A percentile compares a stretch with the other conserved stretches of the same genome.
Evolutionary conservation across 192 early-diverging fungal genomes (phyloP).

Genomic region (Gaertneriomyces semiglobifer): DNA sequence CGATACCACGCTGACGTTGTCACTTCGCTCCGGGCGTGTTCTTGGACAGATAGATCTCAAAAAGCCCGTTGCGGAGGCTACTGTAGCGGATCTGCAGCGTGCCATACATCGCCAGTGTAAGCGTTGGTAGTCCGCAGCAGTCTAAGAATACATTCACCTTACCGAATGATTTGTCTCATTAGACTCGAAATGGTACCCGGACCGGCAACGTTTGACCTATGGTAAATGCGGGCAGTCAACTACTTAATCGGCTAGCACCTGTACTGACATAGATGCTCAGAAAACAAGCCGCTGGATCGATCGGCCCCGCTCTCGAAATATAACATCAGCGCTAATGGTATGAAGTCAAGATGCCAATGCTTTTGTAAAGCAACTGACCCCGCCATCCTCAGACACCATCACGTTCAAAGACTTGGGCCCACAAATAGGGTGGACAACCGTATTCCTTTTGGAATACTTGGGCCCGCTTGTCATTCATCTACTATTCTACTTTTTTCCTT

Average conservation of each 20-base stretch:
- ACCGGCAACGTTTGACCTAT: constrained; percentile 79
- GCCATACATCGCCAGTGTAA: constrained; percentile 61
- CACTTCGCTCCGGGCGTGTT: constrained; percentile 26
- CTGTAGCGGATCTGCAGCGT: constrained; percentile 65
- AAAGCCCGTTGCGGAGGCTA: constrained; percentile 43
- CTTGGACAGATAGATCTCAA: constrained; percentile 31
- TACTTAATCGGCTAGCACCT: neutral
- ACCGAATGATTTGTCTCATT: neutral
- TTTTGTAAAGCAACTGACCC: neutral
- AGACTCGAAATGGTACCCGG: constrained; percentile 62
- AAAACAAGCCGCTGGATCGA: constrained; percentile 55
- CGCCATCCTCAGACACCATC: constrained; percentile 8
- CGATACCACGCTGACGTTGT: constrained; percentile 18
- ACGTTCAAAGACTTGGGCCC: constrained; percentile 48
- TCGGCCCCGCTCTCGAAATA: constrained; percentile 58
- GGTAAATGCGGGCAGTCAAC: neutral
- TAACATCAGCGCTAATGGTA: constrained; percentile 61
- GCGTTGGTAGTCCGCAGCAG: neutral
- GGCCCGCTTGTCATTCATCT: constrained; percentile 87
- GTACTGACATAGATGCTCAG: constrained; percentile 10
- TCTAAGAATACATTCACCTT: neutral
- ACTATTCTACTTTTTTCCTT: constrained; percentile 73
- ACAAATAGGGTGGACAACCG: constrained; percentile 91
- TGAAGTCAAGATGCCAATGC: constrained; percentile 34
- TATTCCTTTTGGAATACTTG: constrained; percentile 90